phyloP scores from a whole-genome alignment of 192 early-diverging fungal species.

The Gryganskiella cystojenkinii region DNA sequence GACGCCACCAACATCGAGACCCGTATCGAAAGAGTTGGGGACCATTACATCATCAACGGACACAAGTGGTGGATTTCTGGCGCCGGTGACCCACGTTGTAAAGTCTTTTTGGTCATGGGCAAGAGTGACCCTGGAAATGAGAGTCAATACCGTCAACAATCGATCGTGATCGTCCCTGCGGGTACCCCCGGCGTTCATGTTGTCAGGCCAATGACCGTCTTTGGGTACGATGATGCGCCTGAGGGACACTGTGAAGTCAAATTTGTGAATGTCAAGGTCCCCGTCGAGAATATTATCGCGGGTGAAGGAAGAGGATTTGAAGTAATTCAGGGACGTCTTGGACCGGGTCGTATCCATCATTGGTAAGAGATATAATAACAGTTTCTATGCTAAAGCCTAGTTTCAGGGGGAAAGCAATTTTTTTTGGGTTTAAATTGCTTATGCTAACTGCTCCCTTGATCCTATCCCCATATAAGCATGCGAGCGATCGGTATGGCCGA shows the following conservation, averaged over 20 bases:
- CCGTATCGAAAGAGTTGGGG: slow-evolving; percentile 73
- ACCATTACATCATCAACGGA: slow-evolving; percentile 78
- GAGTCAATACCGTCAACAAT: slow-evolving; percentile 86
- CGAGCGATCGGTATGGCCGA: slow-evolving; percentile 94
- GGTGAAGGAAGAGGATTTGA: slow-evolving; percentile 99
- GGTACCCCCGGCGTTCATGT: slow-evolving; percentile 85
- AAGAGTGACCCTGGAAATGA: slow-evolving; percentile 79
- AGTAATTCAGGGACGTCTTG: slow-evolving; percentile 95
- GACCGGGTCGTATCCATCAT: slow-evolving; percentile 98
- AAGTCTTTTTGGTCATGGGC: slow-evolving; percentile 93
- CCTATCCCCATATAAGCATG: slow-evolving; percentile 65
- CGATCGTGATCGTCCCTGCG: slow-evolving; percentile 89
- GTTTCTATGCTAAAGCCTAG: too few species aligned
- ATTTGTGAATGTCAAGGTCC: slow-evolving; percentile 91
- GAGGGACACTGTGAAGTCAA: slow-evolving; percentile 96
- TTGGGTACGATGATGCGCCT: slow-evolving; percentile 96
- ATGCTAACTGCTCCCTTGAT: too few species aligned
- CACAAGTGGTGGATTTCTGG: slow-evolving; percentile 99
- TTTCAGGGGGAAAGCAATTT: too few species aligned
- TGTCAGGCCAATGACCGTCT: slow-evolving; percentile 87
- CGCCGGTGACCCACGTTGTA: slow-evolving; percentile 93
- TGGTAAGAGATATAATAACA: too few species aligned
- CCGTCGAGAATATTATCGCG: slow-evolving; percentile 86
- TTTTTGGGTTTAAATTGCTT: too few species aligned
- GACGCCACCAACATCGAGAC: slow-evolving; percentile 98